These are phyloP conservation scores for Malus hybrid DNA, from an alignment of 331 rosid species.

Conservation along the genomic window DNA sequence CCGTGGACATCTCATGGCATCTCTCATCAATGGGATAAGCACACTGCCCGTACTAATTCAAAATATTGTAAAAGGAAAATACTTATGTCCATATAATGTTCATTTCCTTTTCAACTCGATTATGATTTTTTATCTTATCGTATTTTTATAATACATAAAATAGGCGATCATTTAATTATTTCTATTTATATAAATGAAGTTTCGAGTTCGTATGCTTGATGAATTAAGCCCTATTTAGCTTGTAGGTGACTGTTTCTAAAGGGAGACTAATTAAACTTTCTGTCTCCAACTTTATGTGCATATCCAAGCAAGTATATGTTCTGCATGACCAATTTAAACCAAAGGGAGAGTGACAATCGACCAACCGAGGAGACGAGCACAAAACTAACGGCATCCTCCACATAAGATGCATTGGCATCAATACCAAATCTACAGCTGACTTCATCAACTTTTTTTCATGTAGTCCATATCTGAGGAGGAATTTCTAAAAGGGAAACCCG, in stretches of 20 bases:
- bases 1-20: background rate
- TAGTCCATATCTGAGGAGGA: slow-evolving; percentile 21
- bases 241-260: background rate
- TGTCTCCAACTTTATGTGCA: background rate
- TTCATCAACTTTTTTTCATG: background rate
- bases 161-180: background rate
- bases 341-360: background rate
- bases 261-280: background rate
- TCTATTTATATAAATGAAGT: background rate
- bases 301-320: slow-evolving; percentile 1
- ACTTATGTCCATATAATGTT: background rate
- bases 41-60: background rate
- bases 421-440: slow-evolving; percentile 5
- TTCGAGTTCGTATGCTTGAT: background rate
- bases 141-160: too few relatives aligned
- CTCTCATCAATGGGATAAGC: background rate
- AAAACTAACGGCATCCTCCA: background rate
- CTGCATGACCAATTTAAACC: background rate
- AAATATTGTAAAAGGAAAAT: too few relatives aligned
- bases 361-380: background rate
- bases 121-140: too few relatives aligned
- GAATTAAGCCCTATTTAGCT: background rate
- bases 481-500: background rate
- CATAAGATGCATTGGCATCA: background rate
- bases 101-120: background rate